Percentiles rank a stretch among this genome's conserved stretches.
Evolutionary conservation across 805 yeast genomes (phyloP).

Genomic region (Suhomyces sp.): DNA sequence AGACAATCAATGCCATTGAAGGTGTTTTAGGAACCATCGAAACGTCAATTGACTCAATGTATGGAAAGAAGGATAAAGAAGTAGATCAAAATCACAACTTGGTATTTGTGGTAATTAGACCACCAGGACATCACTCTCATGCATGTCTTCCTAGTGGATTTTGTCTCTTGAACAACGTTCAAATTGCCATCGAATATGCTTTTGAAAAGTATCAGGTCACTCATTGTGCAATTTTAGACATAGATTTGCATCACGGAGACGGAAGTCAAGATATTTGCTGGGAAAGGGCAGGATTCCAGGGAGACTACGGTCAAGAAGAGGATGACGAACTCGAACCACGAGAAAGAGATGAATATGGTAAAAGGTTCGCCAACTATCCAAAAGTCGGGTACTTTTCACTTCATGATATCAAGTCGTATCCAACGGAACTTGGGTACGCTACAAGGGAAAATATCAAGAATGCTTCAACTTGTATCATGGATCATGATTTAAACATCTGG

Average conservation of each 20-base stretch:
- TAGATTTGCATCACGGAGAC: constrained; percentile 87
- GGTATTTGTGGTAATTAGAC: constrained; percentile 69
- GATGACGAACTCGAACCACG: constrained; percentile 38
- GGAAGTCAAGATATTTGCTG: constrained; percentile 86
- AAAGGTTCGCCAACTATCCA: constrained; percentile 46
- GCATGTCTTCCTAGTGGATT: constrained; percentile 84
- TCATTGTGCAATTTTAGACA: constrained; percentile 79
- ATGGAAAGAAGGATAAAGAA: constrained; percentile 11
- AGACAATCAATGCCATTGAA: constrained; percentile 66
- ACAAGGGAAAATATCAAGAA: constrained; percentile 66
- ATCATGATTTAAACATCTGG: constrained; percentile 80
- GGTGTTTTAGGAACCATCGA: constrained; percentile 80
- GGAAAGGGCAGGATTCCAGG: constrained; percentile 65
- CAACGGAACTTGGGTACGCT: constrained; percentile 78
- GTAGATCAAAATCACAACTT: constrained; percentile 31
- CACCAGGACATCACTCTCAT: constrained; percentile 88
- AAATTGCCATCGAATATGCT: constrained; percentile 78
- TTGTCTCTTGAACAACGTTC: constrained; percentile 78
- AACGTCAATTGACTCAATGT: constrained; percentile 57
- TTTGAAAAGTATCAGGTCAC: constrained; percentile 59
- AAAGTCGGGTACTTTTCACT: constrained; percentile 79
- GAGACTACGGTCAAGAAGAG: constrained; percentile 49
- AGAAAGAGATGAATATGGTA: constrained; percentile 49
- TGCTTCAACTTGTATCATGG: constrained; percentile 76
- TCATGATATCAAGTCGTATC: constrained; percentile 84